Evolutionary conservation across 176 grass and related monocot genomes (phyloP), one percentile per base, ranked within the genome.

Genomic region (Cenchrus americanus): DNA sequence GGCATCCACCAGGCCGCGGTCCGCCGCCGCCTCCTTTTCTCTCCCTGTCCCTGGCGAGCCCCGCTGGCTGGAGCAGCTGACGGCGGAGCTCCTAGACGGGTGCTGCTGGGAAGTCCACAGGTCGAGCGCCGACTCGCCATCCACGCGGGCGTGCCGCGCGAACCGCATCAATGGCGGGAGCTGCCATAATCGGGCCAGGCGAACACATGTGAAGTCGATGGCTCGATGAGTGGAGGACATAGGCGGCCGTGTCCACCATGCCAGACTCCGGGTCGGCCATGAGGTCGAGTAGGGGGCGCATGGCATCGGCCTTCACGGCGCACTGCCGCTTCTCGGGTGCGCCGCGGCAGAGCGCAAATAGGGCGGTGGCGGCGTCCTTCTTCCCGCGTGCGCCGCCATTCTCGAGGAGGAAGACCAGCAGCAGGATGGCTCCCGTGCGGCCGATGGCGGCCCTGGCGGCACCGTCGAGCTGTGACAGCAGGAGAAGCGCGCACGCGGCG

Each of bases 161-260:
- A n/a, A n/a, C n/a, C n/a, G n/a, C n/a, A n/a, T n/a, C n/a, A n/a
- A n/a, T n/a, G n/a, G n/a, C n/a, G n/a, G n/a, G n/a, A n/a, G n/a
- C n/a, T n/a, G n/a, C n/a, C n/a, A n/a, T n/a, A n/a, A n/a, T n/a
- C n/a, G n/a, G n/a, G n/a, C n/a, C n/a, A n/a, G n/a, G n/a, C n/a
- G n/a, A n/a, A n/a, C n/a, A n/a, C n/a, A n/a, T n/a, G n/a, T n/a
- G n/a, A n/a, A n/a, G n/a, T n/a, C n/a, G n/a, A n/a, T n/a, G n/a
- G n/a, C n/a, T n/a, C n/a, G n/a, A n/a, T n/a, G 89, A 83, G 84
- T 87, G 65, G 65, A 98, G 88, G 11, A 98, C 93, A 76, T 90
- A 98, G 5, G 96, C 93, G 6, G 96, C 93, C 85, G 94, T 98
- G 84, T 98, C 96, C 65, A 95, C 96, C 96, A 95, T 98, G 49